Base-by-base conservation (phyloP, 176 grass and related monocot species). In the Oryza glumipatula region DNA sequence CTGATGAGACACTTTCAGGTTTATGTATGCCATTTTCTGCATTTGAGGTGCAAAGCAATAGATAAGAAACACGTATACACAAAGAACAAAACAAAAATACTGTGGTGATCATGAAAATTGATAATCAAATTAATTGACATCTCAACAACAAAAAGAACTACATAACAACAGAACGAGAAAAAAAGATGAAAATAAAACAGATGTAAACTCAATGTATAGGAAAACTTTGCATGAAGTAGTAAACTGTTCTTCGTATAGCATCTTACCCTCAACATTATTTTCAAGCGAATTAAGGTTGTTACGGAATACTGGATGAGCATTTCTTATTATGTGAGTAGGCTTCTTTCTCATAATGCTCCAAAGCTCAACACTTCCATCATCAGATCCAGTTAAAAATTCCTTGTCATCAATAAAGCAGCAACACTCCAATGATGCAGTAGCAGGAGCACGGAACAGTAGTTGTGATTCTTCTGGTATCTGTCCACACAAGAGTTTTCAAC, bases 391-490 rank as follows among this genome's bases (percentile, higher is more conserved):
- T 44, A 94, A 67, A 85, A 94, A 94, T 69, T 97, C 94, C 22
- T 88, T 92, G 67, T 94, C 94, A 64, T 92, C 93, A 70, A 97
- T 88, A 84, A 97, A 94, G 88, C 87, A 92, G 78, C 89, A 90
- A 45, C 94, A 94, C 81, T 97, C 94, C 74, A 97, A 89, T 67
- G 94, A 94, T 68, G 92, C 76, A 23, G 89, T 47, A 81, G 47
- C 92, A 83, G 94, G 92, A 49, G 92, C 92, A 23, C 94, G 94
- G 68, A 90, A 97, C 23, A 97, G 74, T 88, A 97, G 76, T 30
- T 97, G 94, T 11, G 94, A 94, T 81, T 97, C 94, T 75, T 97
- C 94, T 33, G 89, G 89, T 70, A 97, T 90, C 94, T 97, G 84
- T 51, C 11, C 69, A 76, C 19, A 84, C 23, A 80, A 82, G 41